phyloP scores from a whole-genome alignment of 1,139 yeast genomes.

The Pneumocystis canis region DNA sequence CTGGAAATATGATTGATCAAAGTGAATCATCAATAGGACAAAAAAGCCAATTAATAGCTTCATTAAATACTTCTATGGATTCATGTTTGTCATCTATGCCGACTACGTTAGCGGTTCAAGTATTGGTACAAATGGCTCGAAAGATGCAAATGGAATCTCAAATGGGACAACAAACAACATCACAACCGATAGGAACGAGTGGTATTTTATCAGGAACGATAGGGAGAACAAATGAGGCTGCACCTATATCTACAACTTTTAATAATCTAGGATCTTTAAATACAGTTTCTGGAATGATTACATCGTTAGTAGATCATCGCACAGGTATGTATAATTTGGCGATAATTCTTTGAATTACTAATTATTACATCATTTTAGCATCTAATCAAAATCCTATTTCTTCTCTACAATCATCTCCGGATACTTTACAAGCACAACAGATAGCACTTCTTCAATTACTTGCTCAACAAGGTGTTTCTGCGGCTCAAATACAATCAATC shows the following conservation, averaged over 20 bases:
- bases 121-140: not conserved
- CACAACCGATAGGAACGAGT: not conserved
- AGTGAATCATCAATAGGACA: not conserved
- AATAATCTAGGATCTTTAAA: conserved; percentile 16
- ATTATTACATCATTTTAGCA: too few species aligned
- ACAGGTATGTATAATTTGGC: conserved; percentile 5
- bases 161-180: not conserved
- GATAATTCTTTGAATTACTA: too few species aligned
- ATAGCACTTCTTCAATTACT: conserved; percentile 35
- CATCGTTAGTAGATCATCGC: conserved; percentile 16
- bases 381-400: too few species aligned
- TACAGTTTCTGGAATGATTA: conserved; percentile 13
- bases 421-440: conserved; percentile 22
- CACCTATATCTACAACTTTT: conserved; percentile 18
- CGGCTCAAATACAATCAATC: conserved; percentile 14
- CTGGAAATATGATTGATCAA: not conserved
- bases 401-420: not conserved
- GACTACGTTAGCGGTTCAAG: not conserved
- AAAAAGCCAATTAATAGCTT: not conserved
- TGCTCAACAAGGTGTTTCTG: conserved; percentile 18
- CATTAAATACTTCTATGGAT: not conserved
- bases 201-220: not conserved
- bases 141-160: not conserved
- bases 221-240: not conserved
- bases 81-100: not conserved